Evolutionary conservation across 495 filamentous ascomycete genomes (phyloP), one percentile per base, ranked within the genome.

Genomic region (Darksidea phi): DNA sequence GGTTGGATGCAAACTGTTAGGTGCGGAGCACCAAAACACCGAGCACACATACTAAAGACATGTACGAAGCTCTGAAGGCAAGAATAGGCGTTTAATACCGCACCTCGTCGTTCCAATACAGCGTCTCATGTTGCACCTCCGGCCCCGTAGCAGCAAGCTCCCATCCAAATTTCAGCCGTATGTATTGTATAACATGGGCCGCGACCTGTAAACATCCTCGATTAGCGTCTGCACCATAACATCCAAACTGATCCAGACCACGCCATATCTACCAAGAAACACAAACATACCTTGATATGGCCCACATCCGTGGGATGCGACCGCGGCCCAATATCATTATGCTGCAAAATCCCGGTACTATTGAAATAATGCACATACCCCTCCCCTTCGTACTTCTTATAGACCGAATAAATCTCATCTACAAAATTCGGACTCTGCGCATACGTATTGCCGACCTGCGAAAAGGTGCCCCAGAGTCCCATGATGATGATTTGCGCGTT

Each of bases 261-360:
- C n/a, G n/a, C n/a, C n/a, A n/a, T n/a, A 71, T 45, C 15, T 3
- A 45, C 4, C 4, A n/a, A 17, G 41, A 21, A 45, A 45, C 13
- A 13, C 20, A 17, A 21, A 45, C 41, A 21, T 45, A 21, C 38
- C 63, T 88, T 88, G 69, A 88, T 77, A 50, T 86, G 83, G 0
- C 86, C 85, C 11, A 87, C 80, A 62, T 88, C 84, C 0, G 84
- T 88, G 0, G 83, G 84, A 58, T 89, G 86, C 61, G 75, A 84
- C 66, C 76, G 74, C 12, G 85, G 86, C 4, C 75, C 81, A 53
- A 87, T 84, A 64, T 88, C 86, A 56, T 88, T 88, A 63, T 89
- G 84, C 66, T 87, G 84, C 61, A 89, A 59, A 28, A 88, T 83
- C 2, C 85, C 86, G 15, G 76, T 81, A 1, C 84, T 87, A 68